phyloP scores from a whole-genome alignment of 2,329 filamentous ascomycete species.

The Colletotrichum incanum region DNA sequence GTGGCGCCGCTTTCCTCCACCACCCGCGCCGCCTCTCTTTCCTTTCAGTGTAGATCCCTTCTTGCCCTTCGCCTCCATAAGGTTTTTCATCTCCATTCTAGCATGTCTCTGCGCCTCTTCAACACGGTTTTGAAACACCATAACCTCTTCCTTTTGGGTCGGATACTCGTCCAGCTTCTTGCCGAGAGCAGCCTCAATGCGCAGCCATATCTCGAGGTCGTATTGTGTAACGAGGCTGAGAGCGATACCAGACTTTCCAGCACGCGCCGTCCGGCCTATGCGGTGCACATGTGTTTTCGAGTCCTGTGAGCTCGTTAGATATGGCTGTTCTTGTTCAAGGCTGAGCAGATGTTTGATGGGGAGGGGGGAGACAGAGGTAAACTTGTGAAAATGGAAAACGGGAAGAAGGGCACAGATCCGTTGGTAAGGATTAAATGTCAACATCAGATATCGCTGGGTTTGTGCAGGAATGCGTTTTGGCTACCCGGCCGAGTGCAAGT shows the following conservation, averaged over 20 bases:
- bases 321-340: too few relatives aligned
- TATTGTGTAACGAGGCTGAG: constrained; percentile 90
- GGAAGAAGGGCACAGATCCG: background rate
- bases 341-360: background rate
- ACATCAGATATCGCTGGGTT: too few relatives aligned
- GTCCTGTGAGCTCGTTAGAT: constrained; percentile 64
- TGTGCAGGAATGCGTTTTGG: too few relatives aligned
- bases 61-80: constrained; percentile 79
- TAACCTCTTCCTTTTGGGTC: constrained; percentile 85
- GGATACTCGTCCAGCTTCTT: constrained; percentile 81
- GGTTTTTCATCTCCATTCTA: constrained; percentile 84
- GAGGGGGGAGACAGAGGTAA: background rate
- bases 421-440: background rate
- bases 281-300: constrained; percentile 93
- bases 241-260: constrained; percentile 87
- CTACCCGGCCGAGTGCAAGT: background rate
- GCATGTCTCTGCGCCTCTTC: constrained; percentile 88
- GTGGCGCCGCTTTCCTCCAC: constrained; percentile 54
- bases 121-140: constrained; percentile 84
- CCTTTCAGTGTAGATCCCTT: constrained; percentile 63
- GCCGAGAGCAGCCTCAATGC: constrained; percentile 87
- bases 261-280: constrained; percentile 89
- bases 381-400: background rate
- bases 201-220: constrained; percentile 83
- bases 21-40: constrained; percentile 53